A percentile compares a stretch with the other conserved stretches of the same genome.
These are phyloP conservation scores for Verticillium klebahnii DNA, from an alignment of 2,329 filamentous ascomycete species.

Conservation along the genomic window DNA sequence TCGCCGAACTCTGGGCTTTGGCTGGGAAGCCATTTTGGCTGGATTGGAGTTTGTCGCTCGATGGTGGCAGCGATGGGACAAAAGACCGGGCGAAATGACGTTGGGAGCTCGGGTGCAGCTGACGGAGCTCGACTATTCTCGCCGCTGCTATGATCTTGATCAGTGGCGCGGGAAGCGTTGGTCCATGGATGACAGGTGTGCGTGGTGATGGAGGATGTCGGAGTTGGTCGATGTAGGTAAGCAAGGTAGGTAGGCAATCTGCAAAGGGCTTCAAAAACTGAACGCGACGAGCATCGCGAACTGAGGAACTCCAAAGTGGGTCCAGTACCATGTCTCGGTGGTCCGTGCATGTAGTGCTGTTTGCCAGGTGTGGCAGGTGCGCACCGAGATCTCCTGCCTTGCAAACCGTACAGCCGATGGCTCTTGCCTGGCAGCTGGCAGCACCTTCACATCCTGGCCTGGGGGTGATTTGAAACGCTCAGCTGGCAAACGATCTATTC, in stretches of 20 bases:
- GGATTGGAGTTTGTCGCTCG: neutral
- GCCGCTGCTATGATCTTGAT: too few relatives aligned
- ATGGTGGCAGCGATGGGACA: neutral
- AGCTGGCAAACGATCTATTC: too few relatives aligned
- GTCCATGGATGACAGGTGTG: neutral
- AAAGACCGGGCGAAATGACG: neutral
- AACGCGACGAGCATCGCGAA: slow-evolving; percentile 13
- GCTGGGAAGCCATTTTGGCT: slow-evolving; percentile 16
- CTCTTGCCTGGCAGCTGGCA: too few relatives aligned
- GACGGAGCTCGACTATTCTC: too few relatives aligned
- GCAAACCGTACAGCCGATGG: too few relatives aligned
- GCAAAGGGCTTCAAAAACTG: slow-evolving; percentile 3
- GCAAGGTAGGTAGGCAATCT: too few relatives aligned
- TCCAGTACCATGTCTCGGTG: neutral
- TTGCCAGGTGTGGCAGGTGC: too few relatives aligned
- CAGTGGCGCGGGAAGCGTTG: too few relatives aligned
- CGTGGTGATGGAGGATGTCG: neutral
- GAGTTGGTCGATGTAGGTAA: neutral
- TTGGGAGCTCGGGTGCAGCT: neutral
- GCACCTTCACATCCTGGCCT: too few relatives aligned
- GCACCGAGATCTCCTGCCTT: too few relatives aligned
- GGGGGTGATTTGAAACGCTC: too few relatives aligned
- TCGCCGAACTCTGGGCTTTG: slow-evolving; percentile 36
- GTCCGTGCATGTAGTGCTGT: neutral
- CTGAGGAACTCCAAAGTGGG: neutral